Conservation (phyloP, 1,139 yeast genomes). For the Suhomyces bolitotheri region DNA sequence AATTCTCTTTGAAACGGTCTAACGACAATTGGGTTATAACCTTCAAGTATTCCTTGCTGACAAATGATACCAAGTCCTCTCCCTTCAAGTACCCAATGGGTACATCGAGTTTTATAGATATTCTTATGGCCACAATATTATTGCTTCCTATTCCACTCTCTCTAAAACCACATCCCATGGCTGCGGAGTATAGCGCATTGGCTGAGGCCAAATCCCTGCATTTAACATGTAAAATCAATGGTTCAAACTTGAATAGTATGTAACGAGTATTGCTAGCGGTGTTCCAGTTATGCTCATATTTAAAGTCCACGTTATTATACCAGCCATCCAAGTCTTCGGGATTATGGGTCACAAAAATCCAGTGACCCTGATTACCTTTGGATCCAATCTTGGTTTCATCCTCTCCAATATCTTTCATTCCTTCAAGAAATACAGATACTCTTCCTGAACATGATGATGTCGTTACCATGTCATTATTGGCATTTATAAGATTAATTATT, state of each 20-base stretch:
- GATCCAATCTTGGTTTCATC: conserved; percentile 59
- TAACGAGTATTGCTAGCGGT: conserved; percentile 41
- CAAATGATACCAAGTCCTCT: conserved; percentile 38
- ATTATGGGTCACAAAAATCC: conserved; percentile 83
- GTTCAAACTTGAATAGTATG: conserved; percentile 76
- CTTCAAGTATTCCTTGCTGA: conserved; percentile 48
- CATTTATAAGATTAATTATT: conserved; percentile 64
- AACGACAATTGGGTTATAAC: conserved; percentile 51
- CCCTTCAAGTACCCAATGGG: conserved; percentile 63
- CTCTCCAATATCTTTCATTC: conserved; percentile 34
- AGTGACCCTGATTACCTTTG: conserved; percentile 81
- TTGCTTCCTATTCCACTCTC: conserved; percentile 85
- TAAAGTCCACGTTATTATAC: conserved; percentile 41
- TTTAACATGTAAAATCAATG: conserved; percentile 79
- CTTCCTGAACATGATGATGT: conserved; percentile 90
- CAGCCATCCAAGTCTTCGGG: conserved; percentile 50
- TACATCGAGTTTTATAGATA: conserved; percentile 66
- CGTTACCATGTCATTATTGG: conserved; percentile 68
- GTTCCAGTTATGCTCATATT: conserved; percentile 16
- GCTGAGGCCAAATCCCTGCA: conserved; percentile 66
- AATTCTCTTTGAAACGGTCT: conserved; percentile 66
- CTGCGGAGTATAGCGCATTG: conserved; percentile 59
- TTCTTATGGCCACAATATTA: conserved; percentile 75
- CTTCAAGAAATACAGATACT: conserved; percentile 78
- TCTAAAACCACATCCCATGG: conserved; percentile 84